Base-by-base conservation (phyloP, 2,329 filamentous ascomycete species). In the Pseudogymnoascus sp. region DNA sequence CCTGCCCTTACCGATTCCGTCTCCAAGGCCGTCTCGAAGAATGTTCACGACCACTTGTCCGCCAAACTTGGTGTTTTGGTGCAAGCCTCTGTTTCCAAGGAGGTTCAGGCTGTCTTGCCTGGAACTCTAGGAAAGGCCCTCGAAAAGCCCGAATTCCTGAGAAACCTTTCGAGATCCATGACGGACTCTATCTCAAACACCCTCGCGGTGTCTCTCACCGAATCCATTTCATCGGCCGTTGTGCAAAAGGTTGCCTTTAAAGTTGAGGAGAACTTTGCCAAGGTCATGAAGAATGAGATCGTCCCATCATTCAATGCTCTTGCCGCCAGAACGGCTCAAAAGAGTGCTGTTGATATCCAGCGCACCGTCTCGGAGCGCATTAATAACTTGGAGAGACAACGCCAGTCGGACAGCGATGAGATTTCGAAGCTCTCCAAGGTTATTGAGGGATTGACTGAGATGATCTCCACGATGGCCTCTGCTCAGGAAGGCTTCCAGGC, bases 111-210 rank as follows among this genome's bases (percentile, higher is more conserved):
- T 62, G 75, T 81, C 36, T 78, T 97, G 36, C 90, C 91, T 1
- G 78, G 82, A 64, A 82, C 85, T 8, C 78, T 95, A 62, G 77
- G 79, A 55, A 83, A 85, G 66, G 84, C 88, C 21, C 74, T 97
- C 60, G 87, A 90, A 70, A 88, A 87, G 66, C 85, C 86, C 9
- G 87, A 92, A 58, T 79, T 94, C 39, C 78, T 90, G 65, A 87
- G 48, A 55, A 33, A 55, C 13, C 48, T 55, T 33, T 55, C 48
- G 5, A 55, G 48, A 33, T 55, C 48, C 48, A 55, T 55, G 48
- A 55, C 48, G 9, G 48, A 55, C n/a, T 55, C 48, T 7, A 55
- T 55, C 9, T 55, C 48, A 1, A 10, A 29, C 29, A 55, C 48
- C 13, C 29, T 55, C 4, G 29, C 48, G 8, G 29, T 33, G n/a